Percentiles rank a stretch among this genome's conserved stretches.
These are phyloP conservation scores for Rossbeevera mucosa DNA, from an alignment of 768 basidiomycete species.

Conservation along the genomic window DNA sequence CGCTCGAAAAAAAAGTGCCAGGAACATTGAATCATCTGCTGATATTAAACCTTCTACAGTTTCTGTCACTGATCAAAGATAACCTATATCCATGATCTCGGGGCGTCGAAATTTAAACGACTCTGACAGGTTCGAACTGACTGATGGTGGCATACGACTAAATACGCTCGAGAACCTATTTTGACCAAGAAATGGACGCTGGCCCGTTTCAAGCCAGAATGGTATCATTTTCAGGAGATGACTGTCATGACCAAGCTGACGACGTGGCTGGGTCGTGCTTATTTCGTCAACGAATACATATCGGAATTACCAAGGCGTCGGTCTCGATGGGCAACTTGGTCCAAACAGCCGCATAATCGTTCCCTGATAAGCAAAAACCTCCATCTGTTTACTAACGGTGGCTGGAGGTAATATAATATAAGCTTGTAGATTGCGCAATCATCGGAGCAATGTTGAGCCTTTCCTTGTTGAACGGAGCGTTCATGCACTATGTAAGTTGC, in stretches of 20 bases:
- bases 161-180: not conserved
- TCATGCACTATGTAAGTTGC: not conserved
- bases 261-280: not conserved
- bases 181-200: not conserved
- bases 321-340: not conserved
- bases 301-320: not conserved
- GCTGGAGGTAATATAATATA: not conserved
- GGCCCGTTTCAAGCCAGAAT: not conserved
- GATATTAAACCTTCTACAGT: not conserved
- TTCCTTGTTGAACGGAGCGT: not conserved
- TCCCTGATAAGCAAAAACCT: not conserved
- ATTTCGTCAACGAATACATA: not conserved
- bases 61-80: not conserved
- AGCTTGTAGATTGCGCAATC: not conserved
- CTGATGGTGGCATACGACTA: not conserved
- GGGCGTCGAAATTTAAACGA: not conserved
- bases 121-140: not conserved
- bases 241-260: not conserved
- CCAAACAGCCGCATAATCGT: not conserved
- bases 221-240: conserved; percentile 1
- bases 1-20: not conserved
- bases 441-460: not conserved
- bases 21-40: not conserved
- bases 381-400: not conserved
- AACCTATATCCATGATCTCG: not conserved